Conservation (phyloP, 2,329 filamentous ascomycete genomes). For the Exophiala aquamarina region DNA sequence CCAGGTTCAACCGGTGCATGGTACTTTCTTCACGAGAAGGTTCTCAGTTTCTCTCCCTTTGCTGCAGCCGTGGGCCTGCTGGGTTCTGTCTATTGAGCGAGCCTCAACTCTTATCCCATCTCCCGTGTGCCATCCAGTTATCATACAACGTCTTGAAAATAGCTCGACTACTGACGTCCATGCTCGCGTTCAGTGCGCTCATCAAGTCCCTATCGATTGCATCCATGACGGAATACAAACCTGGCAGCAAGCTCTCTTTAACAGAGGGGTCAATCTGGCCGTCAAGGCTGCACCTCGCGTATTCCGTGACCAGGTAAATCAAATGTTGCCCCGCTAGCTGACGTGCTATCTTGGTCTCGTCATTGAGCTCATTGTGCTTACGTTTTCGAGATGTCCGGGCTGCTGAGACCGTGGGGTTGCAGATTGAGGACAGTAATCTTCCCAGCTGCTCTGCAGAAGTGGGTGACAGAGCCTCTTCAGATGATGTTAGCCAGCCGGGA, state of each 20-base stretch:
- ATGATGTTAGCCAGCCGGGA: conserved; percentile 27
- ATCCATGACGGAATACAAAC: conserved; percentile 54
- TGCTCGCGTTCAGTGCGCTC: conserved; percentile 50
- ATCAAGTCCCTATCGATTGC: conserved; percentile 52
- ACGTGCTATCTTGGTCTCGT: conserved; percentile 60
- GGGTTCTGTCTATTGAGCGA: too few species aligned
- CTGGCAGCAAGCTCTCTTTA: conserved; percentile 52
- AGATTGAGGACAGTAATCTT: conserved; percentile 59
- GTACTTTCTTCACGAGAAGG: too few species aligned
- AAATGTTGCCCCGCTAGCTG: conserved; percentile 58
- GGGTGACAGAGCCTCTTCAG: conserved; percentile 30
- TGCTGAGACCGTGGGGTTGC: conserved; percentile 60
- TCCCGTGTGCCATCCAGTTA: conserved; percentile 50
- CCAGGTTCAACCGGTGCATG: too few species aligned
- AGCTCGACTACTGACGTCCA: conserved; percentile 53
- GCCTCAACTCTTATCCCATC: conserved; percentile 45
- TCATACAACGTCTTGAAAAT: conserved; percentile 55
- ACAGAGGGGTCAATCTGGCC: conserved; percentile 52
- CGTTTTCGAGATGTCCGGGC: conserved; percentile 44
- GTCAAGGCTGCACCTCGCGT: conserved; percentile 53
- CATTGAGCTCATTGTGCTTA: conserved; percentile 44
- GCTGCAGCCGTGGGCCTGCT: too few species aligned
- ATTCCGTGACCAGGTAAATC: conserved; percentile 58
- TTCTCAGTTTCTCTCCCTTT: too few species aligned
- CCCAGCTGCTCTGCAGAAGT: conserved; percentile 50